Evolutionary conservation across 1,284 basidiomycete species (phyloP).

Genomic region (Tilletia indica): DNA sequence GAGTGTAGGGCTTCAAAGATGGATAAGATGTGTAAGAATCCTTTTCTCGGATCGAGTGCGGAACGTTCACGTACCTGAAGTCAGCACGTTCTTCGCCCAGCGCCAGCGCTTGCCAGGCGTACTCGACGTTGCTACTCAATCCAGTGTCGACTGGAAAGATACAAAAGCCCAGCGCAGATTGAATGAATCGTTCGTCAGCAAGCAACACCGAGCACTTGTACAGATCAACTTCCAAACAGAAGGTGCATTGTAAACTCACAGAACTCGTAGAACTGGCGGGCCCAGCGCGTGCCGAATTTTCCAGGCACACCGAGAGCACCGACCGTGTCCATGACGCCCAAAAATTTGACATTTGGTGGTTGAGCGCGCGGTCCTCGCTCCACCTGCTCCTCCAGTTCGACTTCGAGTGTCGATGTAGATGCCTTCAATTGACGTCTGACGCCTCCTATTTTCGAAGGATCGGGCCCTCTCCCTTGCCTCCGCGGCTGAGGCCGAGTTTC

Average conservation of each 20-base stretch:
- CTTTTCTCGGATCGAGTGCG: too few relatives aligned
- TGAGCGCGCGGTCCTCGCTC: not conserved
- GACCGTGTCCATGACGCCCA: constrained; percentile 43
- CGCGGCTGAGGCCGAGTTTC: not conserved
- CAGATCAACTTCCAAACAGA: too few relatives aligned
- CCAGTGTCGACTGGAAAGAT: constrained; percentile 7
- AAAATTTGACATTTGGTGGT: constrained; percentile 37
- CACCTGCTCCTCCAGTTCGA: not conserved
- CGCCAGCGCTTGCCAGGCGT: constrained; percentile 12
- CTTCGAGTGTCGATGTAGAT: not conserved
- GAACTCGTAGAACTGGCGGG: not conserved
- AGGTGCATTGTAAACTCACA: not conserved
- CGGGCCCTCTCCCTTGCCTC: not conserved
- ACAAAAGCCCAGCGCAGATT: too few relatives aligned
- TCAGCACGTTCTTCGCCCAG: not conserved
- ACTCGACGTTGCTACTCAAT: not conserved
- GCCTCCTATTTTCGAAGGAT: not conserved
- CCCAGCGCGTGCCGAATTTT: constrained; percentile 23
- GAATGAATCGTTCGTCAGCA: too few relatives aligned
- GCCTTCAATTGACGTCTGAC: not conserved
- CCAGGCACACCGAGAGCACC: constrained; percentile 37
- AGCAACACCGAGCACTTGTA: too few relatives aligned
- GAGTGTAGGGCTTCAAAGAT: not conserved
- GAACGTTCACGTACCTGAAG: constrained; percentile 8
- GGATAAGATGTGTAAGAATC: too few relatives aligned